Percentiles rank a stretch among this genome's conserved stretches.
Conservation (phyloP, 2,329 filamentous ascomycete species). For the Orbilia brochopaga region DNA sequence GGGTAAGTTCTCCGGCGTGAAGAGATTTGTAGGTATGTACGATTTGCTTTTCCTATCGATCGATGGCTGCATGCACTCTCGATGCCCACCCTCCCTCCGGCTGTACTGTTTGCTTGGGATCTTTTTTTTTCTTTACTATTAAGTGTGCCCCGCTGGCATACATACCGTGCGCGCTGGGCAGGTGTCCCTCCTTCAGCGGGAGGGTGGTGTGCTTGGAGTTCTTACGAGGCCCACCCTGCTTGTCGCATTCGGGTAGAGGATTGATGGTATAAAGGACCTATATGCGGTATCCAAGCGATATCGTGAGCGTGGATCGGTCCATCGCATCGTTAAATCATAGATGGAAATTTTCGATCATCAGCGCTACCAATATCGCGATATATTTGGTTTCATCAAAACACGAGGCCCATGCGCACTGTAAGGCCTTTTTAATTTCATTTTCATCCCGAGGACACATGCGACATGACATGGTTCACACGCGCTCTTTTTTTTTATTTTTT, state of each 20-base stretch:
- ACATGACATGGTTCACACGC: no score
- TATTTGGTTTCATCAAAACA: slow-evolving; percentile 40
- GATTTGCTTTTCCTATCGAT: slow-evolving; percentile 29
- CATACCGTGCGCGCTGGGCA: slow-evolving; percentile 11
- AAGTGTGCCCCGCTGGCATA: slow-evolving; percentile 13
- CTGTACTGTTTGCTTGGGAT: neutral
- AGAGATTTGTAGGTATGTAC: slow-evolving; percentile 3
- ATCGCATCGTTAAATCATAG: slow-evolving; percentile 12
- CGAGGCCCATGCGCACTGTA: slow-evolving; percentile 40
- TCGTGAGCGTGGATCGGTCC: slow-evolving; percentile 12
- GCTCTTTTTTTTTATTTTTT: slow-evolving; percentile 17
- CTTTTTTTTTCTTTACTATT: neutral
- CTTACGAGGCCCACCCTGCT: slow-evolving; percentile 5
- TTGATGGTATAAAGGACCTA: slow-evolving; percentile 6
- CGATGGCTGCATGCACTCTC: slow-evolving; percentile 8
- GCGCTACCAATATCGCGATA: slow-evolving; percentile 25
- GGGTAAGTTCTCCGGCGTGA: slow-evolving; percentile 47
- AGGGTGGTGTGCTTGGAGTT: slow-evolving; percentile 42
- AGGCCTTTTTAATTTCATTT: slow-evolving; percentile 29
- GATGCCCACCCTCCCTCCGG: slow-evolving; percentile 4
- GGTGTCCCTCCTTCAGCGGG: neutral
- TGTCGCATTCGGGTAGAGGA: slow-evolving; percentile 14
- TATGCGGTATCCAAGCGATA: slow-evolving; percentile 15
- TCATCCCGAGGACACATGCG: slow-evolving; percentile 26
- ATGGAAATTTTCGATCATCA: slow-evolving; percentile 2